phyloP scores from a whole-genome alignment of 2,329 filamentous ascomycete species.

The Pyricularia grisea region DNA sequence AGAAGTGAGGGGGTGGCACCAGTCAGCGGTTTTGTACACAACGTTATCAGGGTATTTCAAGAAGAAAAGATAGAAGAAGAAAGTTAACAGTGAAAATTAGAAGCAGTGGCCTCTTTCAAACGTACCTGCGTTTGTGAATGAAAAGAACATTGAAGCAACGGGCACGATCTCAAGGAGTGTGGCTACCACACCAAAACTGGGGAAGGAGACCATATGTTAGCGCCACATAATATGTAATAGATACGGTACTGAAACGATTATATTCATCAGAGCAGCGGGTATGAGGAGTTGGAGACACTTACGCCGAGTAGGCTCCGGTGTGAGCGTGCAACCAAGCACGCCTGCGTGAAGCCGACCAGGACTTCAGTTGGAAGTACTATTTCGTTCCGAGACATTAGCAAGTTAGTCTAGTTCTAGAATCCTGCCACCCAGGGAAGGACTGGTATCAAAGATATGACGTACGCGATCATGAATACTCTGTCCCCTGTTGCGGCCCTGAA shows the following conservation, averaged over 20 bases:
- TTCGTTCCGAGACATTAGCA: not conserved
- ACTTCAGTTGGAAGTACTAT: constrained; percentile 87
- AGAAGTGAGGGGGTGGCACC: not conserved
- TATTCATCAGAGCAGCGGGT: not conserved
- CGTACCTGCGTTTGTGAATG: constrained; percentile 75
- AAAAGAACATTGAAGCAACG: constrained; percentile 71
- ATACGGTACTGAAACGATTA: not conserved
- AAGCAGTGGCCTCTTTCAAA: not conserved
- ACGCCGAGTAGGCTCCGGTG: constrained; percentile 73
- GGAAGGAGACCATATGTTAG: not conserved
- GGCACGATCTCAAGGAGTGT: constrained; percentile 81
- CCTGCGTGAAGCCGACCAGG: constrained; percentile 58
- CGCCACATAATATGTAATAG: not conserved
- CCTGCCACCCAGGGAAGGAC: constrained; percentile 7
- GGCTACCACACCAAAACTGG: constrained; percentile 64
- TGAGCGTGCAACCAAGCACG: constrained; percentile 62
- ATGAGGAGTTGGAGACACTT: constrained; percentile 23
- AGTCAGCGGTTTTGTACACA: not conserved
- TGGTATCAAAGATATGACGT: constrained; percentile 14
- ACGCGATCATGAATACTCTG: constrained; percentile 43
- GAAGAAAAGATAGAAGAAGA: not conserved
- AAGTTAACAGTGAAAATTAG: not conserved
- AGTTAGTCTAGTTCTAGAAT: constrained; percentile 1
- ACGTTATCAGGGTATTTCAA: not conserved
- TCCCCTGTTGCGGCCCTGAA: constrained; percentile 56